Conservation (phyloP, 164 flowering plant genomes). For the Amborella trichopoda region DNA sequence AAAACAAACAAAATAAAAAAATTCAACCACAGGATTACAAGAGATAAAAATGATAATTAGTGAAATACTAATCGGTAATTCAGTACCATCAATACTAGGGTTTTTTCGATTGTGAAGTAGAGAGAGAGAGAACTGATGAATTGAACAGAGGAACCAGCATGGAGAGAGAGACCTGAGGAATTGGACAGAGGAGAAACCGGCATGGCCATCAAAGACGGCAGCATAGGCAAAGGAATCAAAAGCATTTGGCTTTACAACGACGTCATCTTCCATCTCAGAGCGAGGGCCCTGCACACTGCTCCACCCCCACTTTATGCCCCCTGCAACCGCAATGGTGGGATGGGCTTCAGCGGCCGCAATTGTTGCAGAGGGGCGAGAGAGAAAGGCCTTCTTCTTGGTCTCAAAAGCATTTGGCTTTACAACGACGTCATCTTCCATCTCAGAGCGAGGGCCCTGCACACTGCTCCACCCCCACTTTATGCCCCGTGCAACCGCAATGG, state of each 20-base stretch:
- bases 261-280: conserved; percentile 93
- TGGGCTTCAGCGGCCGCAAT: too few species aligned
- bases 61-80: too few species aligned
- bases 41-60: too few species aligned
- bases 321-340: too few species aligned
- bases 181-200: conserved; percentile 72
- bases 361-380: too few species aligned
- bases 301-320: conserved; percentile 62
- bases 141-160: background rate
- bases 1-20: background rate
- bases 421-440: conserved; percentile 87
- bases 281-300: conserved; percentile 51
- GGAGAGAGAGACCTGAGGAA: conserved; percentile 41
- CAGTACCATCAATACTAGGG: too few species aligned
- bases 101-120: too few species aligned
- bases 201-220: conserved; percentile 96
- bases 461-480: conserved; percentile 61
- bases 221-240: conserved; percentile 72
- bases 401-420: too few species aligned
- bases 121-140: too few species aligned
- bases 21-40: background rate
- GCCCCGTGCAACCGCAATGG: conserved; percentile 25
- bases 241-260: conserved; percentile 45
- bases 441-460: conserved; percentile 68
- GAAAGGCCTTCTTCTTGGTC: too few species aligned